Evolutionary conservation across 1,284 basidiomycete species (phyloP), one percentile per base, ranked within the genome.

Genomic region (Uromyces viciae-fabae): DNA sequence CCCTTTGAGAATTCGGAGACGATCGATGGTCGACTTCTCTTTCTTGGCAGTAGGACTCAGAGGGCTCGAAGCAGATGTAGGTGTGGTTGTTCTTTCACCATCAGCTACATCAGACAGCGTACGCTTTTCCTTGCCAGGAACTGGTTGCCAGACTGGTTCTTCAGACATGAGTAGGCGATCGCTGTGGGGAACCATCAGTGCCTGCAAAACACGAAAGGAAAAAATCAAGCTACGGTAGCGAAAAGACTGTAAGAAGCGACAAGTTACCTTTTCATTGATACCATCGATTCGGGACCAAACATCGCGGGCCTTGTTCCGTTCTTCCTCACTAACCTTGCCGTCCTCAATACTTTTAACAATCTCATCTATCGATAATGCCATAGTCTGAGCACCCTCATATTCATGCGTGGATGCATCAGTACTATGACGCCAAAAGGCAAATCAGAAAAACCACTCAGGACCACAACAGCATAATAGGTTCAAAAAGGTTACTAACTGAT

Each of bases 261-360:
- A 58, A 17, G 40, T 56, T 25, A 79, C 78, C 42, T 73, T 72
- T 84, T 94, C 93, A 85, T 92, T 93, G 75, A 99, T 88, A 0
- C 95, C 95, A 82, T 98, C 96, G 66, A 99, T 98, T 17, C 96
- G 91, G 0, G 95, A 96, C 85, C 97, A 93, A 0, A 93, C 92
- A 86, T 99, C 96, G 19, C 95, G 89, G 3, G 94, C 95, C 88
- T 92, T 92, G 86, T 98, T 94, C 43, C 96, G 90, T 85, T 97
- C 95, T 86, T 98, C 96, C 86, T 93, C 93, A 85, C 93, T 92
- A 74, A 94, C 93, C 89, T 98, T 98, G 87, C 98, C 94, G 85
- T 98, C 95, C 86, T 99, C 96, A 82, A 99, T 98, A 80, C 92
- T 93, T 69, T 95, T 90, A 58, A 99, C 95, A 83, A 98, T 95